Evolutionary conservation across 2,329 filamentous ascomycete species (phyloP).

Genomic region (Samsoniella hepiali): DNA sequence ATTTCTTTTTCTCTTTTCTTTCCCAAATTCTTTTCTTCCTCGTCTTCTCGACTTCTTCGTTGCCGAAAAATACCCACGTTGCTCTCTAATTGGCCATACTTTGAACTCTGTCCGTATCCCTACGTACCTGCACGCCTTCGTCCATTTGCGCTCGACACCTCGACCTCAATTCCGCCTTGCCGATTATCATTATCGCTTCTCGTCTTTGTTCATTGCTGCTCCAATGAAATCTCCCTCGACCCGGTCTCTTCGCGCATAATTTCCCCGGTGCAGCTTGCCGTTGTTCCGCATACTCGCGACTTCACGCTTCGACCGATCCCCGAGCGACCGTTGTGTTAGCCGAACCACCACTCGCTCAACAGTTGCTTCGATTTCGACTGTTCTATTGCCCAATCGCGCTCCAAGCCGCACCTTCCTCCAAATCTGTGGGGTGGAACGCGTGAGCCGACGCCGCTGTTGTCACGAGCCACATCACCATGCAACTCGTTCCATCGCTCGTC

Average conservation of each 20-base stretch:
- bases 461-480: conserved; percentile 34
- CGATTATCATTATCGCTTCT: not conserved
- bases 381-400: not conserved
- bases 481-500: conserved; percentile 36
- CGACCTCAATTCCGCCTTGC: not conserved
- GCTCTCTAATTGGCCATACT: not conserved
- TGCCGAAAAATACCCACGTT: not conserved
- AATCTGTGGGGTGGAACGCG: not conserved
- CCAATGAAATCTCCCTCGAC: not conserved
- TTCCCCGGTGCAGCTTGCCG: conserved; percentile 1
- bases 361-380: not conserved
- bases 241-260: not conserved
- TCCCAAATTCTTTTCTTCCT: not conserved
- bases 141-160: not conserved
- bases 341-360: not conserved
- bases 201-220: not conserved
- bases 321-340: not conserved
- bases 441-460: not conserved
- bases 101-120: not conserved
- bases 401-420: not conserved
- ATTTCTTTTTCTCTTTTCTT: not conserved
- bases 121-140: not conserved
- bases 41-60: not conserved
- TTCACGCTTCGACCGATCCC: not conserved
- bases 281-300: not conserved